Conservation (phyloP, 306 rosid species). For the Hippophae gyantsensis region DNA sequence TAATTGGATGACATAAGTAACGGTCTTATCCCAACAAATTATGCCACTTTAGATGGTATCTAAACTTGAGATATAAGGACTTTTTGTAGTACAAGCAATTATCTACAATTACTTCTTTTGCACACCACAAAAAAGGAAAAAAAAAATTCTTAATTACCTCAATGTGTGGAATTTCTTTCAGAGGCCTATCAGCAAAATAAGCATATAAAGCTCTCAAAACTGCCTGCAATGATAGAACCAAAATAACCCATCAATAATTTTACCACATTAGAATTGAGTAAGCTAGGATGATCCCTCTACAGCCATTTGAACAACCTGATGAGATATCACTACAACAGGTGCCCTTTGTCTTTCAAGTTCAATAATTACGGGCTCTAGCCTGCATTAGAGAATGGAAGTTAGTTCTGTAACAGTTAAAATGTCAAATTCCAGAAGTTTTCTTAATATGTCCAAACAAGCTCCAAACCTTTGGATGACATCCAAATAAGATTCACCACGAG, state of each 20-base stretch:
- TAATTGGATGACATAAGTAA: too few relatives aligned
- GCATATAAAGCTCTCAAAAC: slow-evolving; percentile 96
- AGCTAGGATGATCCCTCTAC: not conserved
- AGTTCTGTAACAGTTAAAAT: slow-evolving; percentile 13
- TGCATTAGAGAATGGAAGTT: slow-evolving; percentile 26
- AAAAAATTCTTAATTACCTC: slow-evolving; percentile 42
- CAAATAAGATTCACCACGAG: slow-evolving; percentile 97
- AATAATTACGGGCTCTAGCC: slow-evolving; percentile 96
- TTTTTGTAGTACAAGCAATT: not conserved
- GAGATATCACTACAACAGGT: slow-evolving; percentile 94
- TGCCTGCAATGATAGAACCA: slow-evolving; percentile 51
- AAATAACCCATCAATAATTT: slow-evolving; percentile 6
- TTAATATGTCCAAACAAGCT: slow-evolving; percentile 5
- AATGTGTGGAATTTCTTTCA: slow-evolving; percentile 89
- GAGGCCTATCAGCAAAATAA: slow-evolving; percentile 93
- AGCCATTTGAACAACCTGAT: slow-evolving; percentile 50
- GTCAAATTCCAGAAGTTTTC: not conserved
- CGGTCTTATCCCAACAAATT: not conserved
- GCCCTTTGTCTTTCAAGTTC: slow-evolving; percentile 98
- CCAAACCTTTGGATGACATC: slow-evolving; percentile 93
- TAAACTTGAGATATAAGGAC: too few relatives aligned
- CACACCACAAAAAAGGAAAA: too few relatives aligned
- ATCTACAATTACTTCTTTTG: not conserved
- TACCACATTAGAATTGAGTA: slow-evolving; percentile 6
- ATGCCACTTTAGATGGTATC: too few relatives aligned